These are phyloP conservation scores for Stylonectria norvegica DNA, from an alignment of 2,329 filamentous ascomycete genomes.

Conservation along the genomic window DNA sequence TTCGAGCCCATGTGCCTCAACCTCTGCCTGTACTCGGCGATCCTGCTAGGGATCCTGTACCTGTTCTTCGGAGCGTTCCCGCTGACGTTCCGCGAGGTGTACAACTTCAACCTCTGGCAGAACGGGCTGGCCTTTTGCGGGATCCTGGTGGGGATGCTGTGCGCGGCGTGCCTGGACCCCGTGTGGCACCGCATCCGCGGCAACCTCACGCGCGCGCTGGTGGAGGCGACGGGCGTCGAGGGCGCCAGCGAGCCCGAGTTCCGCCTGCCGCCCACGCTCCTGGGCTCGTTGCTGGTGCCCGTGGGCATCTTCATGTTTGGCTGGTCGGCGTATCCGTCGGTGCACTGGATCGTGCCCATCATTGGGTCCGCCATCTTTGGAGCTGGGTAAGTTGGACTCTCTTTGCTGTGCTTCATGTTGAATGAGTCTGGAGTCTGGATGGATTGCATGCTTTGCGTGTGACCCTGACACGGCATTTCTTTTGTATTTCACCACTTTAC, in stretches of 20 bases:
- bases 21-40: conserved; percentile 77
- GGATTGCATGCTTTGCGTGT: no score
- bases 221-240: conserved; percentile 46
- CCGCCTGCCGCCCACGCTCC: conserved; percentile 71
- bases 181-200: conserved; percentile 62
- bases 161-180: conserved; percentile 60
- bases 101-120: conserved; percentile 77
- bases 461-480: no score
- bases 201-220: conserved; percentile 53
- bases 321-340: conserved; percentile 72
- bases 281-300: conserved; percentile 74
- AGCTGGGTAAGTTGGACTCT: conserved; percentile 55
- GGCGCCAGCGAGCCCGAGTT: conserved; percentile 79
- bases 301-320: conserved; percentile 84
- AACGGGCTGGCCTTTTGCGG: conserved; percentile 75
- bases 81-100: conserved; percentile 69
- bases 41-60: conserved; percentile 84
- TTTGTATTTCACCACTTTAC: no score
- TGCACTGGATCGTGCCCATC: conserved; percentile 76
- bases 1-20: conserved; percentile 83
- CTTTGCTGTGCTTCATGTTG: neutral
- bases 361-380: conserved; percentile 71
- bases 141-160: conserved; percentile 64
- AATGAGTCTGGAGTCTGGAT: no score
- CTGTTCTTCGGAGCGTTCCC: conserved; percentile 89